Conservation (phyloP, 768 basidiomycete genomes). For the Lactarius pseudohatsudake region DNA sequence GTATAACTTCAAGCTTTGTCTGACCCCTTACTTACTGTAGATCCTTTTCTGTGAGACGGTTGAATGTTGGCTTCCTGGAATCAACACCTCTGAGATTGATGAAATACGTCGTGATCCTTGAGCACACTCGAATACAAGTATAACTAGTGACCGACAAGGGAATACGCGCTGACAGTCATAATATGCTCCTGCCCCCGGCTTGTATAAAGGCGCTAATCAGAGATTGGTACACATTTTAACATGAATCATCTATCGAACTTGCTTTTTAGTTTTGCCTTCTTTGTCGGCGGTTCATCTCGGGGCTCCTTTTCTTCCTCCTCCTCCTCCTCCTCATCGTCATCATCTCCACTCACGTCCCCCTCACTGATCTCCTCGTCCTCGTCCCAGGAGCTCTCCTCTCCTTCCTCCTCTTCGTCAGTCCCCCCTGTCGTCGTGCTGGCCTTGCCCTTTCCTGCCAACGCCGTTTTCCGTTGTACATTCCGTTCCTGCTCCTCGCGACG, state of each 20-base stretch:
- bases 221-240: neutral
- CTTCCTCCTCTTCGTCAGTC: conserved; percentile 37
- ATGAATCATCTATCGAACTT: conserved; percentile 42
- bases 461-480: conserved; percentile 82
- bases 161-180: too few relatives aligned
- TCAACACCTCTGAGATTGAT: too few relatives aligned
- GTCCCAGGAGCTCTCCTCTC: conserved; percentile 47
- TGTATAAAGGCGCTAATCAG: neutral
- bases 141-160: conserved; percentile 30
- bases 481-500: conserved; percentile 87
- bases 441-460: conserved; percentile 37
- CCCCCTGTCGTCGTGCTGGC: conserved; percentile 24
- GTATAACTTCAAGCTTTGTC: neutral
- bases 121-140: conserved; percentile 38
- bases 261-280: conserved; percentile 56
- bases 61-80: too few relatives aligned
- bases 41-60: neutral
- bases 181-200: too few relatives aligned
- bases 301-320: conserved; percentile 45
- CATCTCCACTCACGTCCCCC: conserved; percentile 45
- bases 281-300: conserved; percentile 47
- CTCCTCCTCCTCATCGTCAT: conserved; percentile 44
- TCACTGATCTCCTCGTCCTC: conserved; percentile 68
- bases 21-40: neutral
- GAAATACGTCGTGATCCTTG: too few relatives aligned